Base-by-base conservation (phyloP, 176 grass and related monocot species). In the Oryza brachyantha region DNA sequence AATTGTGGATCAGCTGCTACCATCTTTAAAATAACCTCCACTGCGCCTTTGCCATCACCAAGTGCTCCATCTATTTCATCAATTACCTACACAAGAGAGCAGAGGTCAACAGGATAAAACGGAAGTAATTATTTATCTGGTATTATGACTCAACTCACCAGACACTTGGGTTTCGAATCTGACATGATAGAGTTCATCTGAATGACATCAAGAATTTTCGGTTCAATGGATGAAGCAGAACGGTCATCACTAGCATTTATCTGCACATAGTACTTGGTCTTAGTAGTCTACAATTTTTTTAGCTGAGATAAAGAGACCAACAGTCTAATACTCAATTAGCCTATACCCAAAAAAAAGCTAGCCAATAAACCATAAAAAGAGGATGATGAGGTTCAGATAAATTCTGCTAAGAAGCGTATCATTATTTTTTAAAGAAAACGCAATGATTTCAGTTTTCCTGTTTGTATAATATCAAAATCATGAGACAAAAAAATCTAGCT, bases 161-260 rank as follows among this genome's bases (percentile, higher is more conserved):
- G 72, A 87, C 95, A 97, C 80, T 97, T 97, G 21, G 95, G 95
- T 81, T 92, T 97, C 24, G 91, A 89, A 78, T 92, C 87, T 77
- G 95, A 88, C 89, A 97, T 94, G 75, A 97, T 91, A 73, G 95
- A 94, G 74, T 97, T 90, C 95, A 97, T 97, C 73, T 97, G 89
- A 73, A 97, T 66, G 27, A 92, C 91, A 88, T 94, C 95, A 29
- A 97, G 95, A 78, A 97, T 88, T 86, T 97, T 97, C 60, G 91
- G 68, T 84, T 97, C 95, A 77, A 97, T 88, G 27, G 83, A 86
- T 80, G 95, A 92, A 82, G 91, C 89, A 68, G 95, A 90, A 70
- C 95, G 95, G 77, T 97, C 91, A 72, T 97, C 95, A 68, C 95
- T 97, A 39, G 91, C 95, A 97, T 97, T 97, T 92, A 97, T 92